Base-by-base conservation (phyloP, 805 yeast species). In the Maudiozyma pseudohumilis region DNA sequence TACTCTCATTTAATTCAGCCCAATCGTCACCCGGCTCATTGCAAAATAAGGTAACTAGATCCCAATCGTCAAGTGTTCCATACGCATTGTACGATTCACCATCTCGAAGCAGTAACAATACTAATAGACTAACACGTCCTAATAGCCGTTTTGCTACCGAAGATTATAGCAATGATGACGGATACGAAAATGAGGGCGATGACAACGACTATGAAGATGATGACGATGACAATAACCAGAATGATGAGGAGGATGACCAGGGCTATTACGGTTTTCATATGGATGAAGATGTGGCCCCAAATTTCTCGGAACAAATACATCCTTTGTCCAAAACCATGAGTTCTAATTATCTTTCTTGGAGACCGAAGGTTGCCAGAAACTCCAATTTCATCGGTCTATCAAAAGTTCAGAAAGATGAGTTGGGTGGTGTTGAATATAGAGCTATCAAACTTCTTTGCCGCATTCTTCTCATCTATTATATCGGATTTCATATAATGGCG, bases 341-440 rank as follows among this genome's bases (percentile, higher is more conserved):
- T 22, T 63, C 78, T 0, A 75, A 73, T 40, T 92, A 88, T 49
- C 64, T 89, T 18, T 87, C 96, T 0, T 87, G 94, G 85, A 72
- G 72, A 23, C 96, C 97, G 2, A 83, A 92, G 0, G 72, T 92
- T 25, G 97, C 96, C 9, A 72, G 96, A 58, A 92, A 92, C 59
- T 89, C 97, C 0, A 80, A 88, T 0, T 92, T 92, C 65, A 81
- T 86, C 2, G 81, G 81, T 12, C 59, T 92, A 30, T 75, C 85
- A 3, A 84, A 77, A 26, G 78, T 72, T 18, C 97, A 92, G 57
- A 87, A 85, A 51, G 94, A 83, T 41, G 99, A 92, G 56, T 63
- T 92, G 27, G 99, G 98, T 27, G 99, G 98, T 35, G 96, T 92
- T 12, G 99, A 92, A 54, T 92, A 92, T 56, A 71, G 96, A 31